Percentiles rank a stretch among this genome's conserved stretches.
Evolutionary conservation across 2,329 filamentous ascomycete species (phyloP).

Genomic region (Gyromitra esculenta): DNA sequence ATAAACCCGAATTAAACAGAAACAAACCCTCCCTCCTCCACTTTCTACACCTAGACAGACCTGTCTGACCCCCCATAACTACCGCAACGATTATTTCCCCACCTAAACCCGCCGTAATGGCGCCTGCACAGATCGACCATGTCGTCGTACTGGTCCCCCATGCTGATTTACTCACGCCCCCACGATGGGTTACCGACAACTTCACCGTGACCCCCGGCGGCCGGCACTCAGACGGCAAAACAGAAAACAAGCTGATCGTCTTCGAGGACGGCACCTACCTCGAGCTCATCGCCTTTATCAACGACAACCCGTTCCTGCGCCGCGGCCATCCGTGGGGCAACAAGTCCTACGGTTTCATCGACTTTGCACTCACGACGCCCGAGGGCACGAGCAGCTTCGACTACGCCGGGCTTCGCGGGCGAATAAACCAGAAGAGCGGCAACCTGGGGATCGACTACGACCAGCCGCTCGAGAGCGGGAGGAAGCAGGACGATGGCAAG

Average conservation of each 20-base stretch:
- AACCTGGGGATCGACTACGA: constrained; percentile 63
- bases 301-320: constrained; percentile 62
- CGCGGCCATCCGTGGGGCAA: constrained; percentile 69
- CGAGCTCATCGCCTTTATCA: constrained; percentile 72
- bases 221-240: constrained; percentile 69
- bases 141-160: constrained; percentile 72
- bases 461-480: constrained; percentile 66
- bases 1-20: background rate
- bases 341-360: constrained; percentile 67
- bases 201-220: constrained; percentile 72
- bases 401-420: constrained; percentile 61
- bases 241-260: constrained; percentile 71
- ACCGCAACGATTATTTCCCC: constrained; percentile 9
- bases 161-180: constrained; percentile 63
- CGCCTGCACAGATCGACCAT: constrained; percentile 67
- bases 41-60: background rate
- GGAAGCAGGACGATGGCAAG: constrained; percentile 66
- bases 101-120: constrained; percentile 23
- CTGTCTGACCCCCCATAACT: background rate
- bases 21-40: background rate
- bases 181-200: constrained; percentile 65
- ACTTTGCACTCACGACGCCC: constrained; percentile 69
- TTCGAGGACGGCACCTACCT: constrained; percentile 73
- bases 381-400: constrained; percentile 56
- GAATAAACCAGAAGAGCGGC: constrained; percentile 58